A percentile compares a stretch with the other conserved stretches of the same genome.
These are phyloP conservation scores for Datura wrightii DNA, from an alignment of 257 asterid genomes.

Conservation along the genomic window DNA sequence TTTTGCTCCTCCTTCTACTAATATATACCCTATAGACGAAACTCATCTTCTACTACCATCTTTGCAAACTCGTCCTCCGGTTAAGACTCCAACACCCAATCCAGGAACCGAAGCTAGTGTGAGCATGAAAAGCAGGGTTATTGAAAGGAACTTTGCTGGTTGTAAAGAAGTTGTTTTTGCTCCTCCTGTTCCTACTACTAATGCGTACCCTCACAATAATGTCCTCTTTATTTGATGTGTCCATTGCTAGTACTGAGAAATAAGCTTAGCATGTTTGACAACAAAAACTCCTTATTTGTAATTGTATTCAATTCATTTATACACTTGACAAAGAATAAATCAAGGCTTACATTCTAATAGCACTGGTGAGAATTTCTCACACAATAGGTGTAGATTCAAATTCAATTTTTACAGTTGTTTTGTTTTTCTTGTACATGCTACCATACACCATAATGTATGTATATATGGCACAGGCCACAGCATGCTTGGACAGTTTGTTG, in stretches of 20 bases:
- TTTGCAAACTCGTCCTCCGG: neutral
- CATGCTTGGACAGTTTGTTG: neutral
- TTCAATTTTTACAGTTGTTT: neutral
- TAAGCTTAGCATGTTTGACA: slow-evolving; percentile 1
- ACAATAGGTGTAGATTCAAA: neutral
- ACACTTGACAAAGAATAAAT: neutral
- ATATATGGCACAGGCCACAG: no score
- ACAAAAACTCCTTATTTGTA: neutral
- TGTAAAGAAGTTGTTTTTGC: neutral
- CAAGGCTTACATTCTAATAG: neutral
- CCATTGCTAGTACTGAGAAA: slow-evolving; percentile 36
- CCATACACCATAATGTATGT: no score
- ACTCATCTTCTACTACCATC: neutral
- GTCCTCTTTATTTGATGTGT: slow-evolving; percentile 39
- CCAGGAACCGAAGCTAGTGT: slow-evolving; percentile 10
- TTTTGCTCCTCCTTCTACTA: slow-evolving; percentile 23
- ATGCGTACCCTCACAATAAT: slow-evolving; percentile 38
- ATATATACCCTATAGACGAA: neutral
- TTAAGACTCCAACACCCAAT: slow-evolving; percentile 38
- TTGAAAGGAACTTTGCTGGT: neutral
- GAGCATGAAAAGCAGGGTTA: neutral
- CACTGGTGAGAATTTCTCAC: neutral
- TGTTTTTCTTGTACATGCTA: neutral
- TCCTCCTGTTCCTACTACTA: slow-evolving; percentile 31
- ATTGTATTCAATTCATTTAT: neutral